Evolutionary conservation across 345 rosid species (phyloP), one percentile per base, ranked within the genome.

Genomic region (Noccaea bulbosa): DNA sequence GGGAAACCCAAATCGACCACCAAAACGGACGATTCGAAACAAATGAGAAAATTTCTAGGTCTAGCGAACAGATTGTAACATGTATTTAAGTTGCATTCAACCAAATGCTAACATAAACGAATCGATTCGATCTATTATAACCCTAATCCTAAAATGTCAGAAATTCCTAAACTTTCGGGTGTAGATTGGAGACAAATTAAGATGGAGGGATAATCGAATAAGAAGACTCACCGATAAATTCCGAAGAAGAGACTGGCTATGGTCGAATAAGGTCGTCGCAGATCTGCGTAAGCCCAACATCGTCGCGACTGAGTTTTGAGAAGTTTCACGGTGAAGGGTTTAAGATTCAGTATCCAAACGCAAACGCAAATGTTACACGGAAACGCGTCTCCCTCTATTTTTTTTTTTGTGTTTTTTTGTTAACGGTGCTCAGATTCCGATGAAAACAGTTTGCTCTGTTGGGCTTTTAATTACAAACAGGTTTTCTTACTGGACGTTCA

Each of bases 211-310:
- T 2, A 17, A 12, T 7, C 39, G 34, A 40, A 41, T 7, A 0
- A 22, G 41, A 54, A 65, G n/a, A n/a, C 82, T 74, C 6, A 79
- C 82, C 45, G 82, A 65, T 4, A 74, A 6, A 49, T 62, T 69
- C 0, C 58, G 81, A 62, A 82, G 77, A 45, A 82, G 80, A 27
- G 66, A 80, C 11, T 77, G 86, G 56, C 83, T 60, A 16, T 55
- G 43, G 41, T 77, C 82, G 22, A 75, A 71, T 48, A 75, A 70
- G 16, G 63, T 64, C 60, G 78, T 41, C 4, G 74, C 72, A n/a
- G 81, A 78, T 69, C 78, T 64, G 38, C 77, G 82, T 48, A 79
- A 45, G 20, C 82, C 80, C 0, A 79, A 48, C 80, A 79, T 79
- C 75, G 55, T 47, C 22, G 46, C 62, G 16, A 55, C n/a, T 33